A percentile compares a stretch with the other conserved stretches of the same genome.
Evolutionary conservation across 768 basidiomycete species (phyloP).

Genomic region (Panaeolus papilionaceus): DNA sequence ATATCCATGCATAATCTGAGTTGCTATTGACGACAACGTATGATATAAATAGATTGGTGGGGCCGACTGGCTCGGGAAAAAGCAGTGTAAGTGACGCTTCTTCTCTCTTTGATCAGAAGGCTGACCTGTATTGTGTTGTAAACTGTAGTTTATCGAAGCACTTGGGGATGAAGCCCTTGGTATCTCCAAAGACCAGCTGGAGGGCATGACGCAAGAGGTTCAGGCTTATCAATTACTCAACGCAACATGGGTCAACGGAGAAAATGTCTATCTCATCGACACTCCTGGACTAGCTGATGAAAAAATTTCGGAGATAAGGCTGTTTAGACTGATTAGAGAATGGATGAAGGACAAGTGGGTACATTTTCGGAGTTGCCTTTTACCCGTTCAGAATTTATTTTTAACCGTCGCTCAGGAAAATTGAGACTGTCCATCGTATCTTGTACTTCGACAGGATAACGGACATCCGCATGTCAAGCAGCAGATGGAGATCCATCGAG

Average conservation of each 20-base stretch:
- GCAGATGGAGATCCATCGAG: conserved; percentile 2
- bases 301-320: not conserved
- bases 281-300: not conserved
- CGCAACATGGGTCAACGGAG: not conserved
- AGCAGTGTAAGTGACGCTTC: not conserved
- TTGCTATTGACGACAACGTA: not conserved
- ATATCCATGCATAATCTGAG: not conserved
- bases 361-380: not conserved
- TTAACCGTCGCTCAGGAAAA: not conserved
- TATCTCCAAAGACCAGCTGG: conserved; percentile 1
- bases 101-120: too few relatives aligned
- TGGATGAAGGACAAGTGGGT: conserved; percentile 1
- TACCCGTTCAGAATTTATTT: not conserved
- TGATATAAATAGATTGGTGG: not conserved
- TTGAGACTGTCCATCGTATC: not conserved
- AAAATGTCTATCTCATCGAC: not conserved
- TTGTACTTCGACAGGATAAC: conserved; percentile 1
- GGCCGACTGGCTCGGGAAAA: not conserved
- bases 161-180: not conserved
- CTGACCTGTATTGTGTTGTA: too few relatives aligned
- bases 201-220: conserved; percentile 1
- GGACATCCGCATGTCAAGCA: conserved; percentile 4
- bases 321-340: not conserved
- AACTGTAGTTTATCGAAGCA: not conserved
- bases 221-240: conserved; percentile 1